Evolutionary conservation across 2,329 filamentous ascomycete genomes (phyloP), one percentile per base, ranked within the genome.

Genomic region (Tolypocladium guangdongense): DNA sequence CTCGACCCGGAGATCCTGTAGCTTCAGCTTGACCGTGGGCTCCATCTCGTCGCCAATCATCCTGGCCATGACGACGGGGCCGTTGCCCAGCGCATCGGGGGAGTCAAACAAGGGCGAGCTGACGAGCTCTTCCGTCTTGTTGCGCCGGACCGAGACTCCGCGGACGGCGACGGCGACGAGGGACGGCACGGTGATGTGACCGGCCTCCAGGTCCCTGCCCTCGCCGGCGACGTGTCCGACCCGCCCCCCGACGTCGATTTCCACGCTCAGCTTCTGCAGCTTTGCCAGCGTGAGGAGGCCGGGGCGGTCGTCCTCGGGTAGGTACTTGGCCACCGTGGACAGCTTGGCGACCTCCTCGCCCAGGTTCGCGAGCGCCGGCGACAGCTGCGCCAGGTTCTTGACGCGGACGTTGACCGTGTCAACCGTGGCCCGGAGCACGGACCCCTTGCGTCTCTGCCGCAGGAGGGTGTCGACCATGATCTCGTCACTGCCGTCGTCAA

Each of bases 31-130:
- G 59, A 96, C 75, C 7, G 89, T 84, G 0, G 95, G 92, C 58
- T 97, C 92, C 71, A 95, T 88, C 65, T 97, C 92, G 65, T 97
- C 91, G 0, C 90, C 90, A 59, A 99, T 88, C 72, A 96, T 87
- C 50, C 93, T 82, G 55, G 88, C 82, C 84, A 95, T 96, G 52
- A 97, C 67, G 58, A 91, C 88, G 1, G 71, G 70, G 5, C 62
- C 60, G 41, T 57, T 61, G 3, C 56, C 57, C 22, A 63, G 54
- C 22, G 58, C 64, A 20, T 60, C 65, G 41, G 63, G 57, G 7
- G 60, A 59, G 36, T 56, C 57, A n/a, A 63, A 62, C 12, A 59
- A 49, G 14, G 63, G 62, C 22, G 76, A 82, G 41, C 83, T 83
- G 6, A 97, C 62, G 14, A 99, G 73, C 48, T 88, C 80, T 64